Percentiles rank a stretch among this genome's conserved stretches.
Evolutionary conservation across 1,284 basidiomycete genomes (phyloP).

Genomic region (Lignosus rhinocerotis): DNA sequence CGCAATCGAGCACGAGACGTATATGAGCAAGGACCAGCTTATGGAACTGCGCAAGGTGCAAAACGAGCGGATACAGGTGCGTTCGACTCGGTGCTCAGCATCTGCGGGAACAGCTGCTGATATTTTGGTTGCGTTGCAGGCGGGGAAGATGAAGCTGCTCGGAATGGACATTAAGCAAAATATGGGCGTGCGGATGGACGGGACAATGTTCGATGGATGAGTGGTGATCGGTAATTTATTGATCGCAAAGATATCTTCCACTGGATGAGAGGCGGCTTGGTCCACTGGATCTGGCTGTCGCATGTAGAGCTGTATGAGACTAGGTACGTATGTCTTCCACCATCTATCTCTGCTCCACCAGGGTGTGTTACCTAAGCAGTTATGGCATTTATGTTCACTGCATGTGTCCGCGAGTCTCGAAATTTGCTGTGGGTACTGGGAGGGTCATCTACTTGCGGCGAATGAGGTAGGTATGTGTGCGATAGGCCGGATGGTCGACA

Average conservation of each 20-base stretch:
- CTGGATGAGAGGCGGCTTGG: no score
- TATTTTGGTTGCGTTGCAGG: conserved; percentile 39
- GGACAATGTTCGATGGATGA: conserved; percentile 48
- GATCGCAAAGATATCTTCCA: not conserved
- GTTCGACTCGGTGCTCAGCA: conserved; percentile 3
- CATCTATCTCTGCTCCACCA: no score
- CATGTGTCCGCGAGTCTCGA: no score
- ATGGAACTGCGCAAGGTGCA: conserved; percentile 80
- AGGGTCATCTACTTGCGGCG: no score
- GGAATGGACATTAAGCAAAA: conserved; percentile 82
- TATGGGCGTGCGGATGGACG: conserved; percentile 83
- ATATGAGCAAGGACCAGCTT: conserved; percentile 75
- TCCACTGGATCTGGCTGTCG: no score
- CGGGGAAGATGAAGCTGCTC: conserved; percentile 77
- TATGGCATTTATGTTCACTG: no score
- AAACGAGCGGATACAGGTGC: conserved; percentile 76
- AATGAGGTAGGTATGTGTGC: no score
- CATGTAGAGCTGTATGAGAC: no score
- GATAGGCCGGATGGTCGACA: no score
- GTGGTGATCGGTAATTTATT: not conserved
- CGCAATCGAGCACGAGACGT: conserved; percentile 63
- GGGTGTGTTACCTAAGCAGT: no score
- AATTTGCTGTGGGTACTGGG: no score
- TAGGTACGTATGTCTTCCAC: no score
- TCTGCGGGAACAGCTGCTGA: not conserved